Percentiles rank a stretch among this genome's conserved stretches.
These are phyloP conservation scores for Tetracentron sinense DNA, from an alignment of 164 flowering plant species.

Conservation along the genomic window DNA sequence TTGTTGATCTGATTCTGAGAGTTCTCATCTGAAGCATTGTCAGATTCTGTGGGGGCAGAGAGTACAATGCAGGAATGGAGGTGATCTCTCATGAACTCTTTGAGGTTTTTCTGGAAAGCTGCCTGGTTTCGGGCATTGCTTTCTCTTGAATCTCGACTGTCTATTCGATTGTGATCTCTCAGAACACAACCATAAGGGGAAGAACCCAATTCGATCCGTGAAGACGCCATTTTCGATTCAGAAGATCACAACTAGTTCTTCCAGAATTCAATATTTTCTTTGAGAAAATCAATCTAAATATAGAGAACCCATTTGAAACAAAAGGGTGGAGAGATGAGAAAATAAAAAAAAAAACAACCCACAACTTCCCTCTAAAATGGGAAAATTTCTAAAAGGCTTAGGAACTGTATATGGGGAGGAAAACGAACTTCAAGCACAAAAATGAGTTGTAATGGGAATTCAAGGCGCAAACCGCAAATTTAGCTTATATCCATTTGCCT, in stretches of 20 bases:
- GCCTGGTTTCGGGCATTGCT: slow-evolving; percentile 19
- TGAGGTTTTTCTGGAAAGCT: slow-evolving; percentile 39
- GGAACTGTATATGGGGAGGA: background rate
- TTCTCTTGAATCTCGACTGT: slow-evolving; percentile 24
- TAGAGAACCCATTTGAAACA: slow-evolving; percentile 4
- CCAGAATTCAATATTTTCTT: background rate
- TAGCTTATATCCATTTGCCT: background rate
- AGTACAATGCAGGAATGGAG: slow-evolving; percentile 23
- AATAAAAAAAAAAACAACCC: background rate
- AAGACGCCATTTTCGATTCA: slow-evolving; percentile 44
- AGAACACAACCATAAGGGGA: slow-evolving; percentile 47
- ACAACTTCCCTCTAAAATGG: background rate
- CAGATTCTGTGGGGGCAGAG: slow-evolving; percentile 6
- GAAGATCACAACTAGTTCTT: background rate
- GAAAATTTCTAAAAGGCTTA: background rate
- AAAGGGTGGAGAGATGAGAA: background rate
- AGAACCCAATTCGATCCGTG: slow-evolving; percentile 48
- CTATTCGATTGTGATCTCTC: slow-evolving; percentile 34
- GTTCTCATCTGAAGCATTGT: slow-evolving; percentile 14
- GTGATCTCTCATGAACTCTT: slow-evolving; percentile 44
- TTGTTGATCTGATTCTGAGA: background rate
- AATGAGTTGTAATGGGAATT: background rate
- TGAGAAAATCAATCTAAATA: background rate
- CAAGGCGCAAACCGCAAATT: slow-evolving; percentile 10
- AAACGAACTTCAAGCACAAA: background rate